These are phyloP conservation scores for Ganoderma resinaceum DNA, from an alignment of 1,284 basidiomycete genomes.

Conservation along the genomic window DNA sequence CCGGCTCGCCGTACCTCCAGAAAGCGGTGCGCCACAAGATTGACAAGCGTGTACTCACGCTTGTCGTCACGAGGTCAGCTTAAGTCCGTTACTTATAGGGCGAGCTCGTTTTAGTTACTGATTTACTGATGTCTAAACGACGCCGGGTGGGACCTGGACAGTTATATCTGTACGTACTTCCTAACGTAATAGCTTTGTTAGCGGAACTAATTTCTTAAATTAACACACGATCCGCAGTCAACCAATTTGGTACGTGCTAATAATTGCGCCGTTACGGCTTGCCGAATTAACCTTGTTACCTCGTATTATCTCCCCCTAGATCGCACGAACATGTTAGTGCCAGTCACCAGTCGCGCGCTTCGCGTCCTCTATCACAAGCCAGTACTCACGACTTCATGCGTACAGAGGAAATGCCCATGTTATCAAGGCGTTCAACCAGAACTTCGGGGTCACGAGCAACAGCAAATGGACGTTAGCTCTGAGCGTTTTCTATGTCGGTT, in stretches of 20 bases:
- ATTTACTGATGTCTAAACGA: background rate
- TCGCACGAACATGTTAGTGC: conserved; percentile 58
- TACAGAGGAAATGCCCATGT: conserved; percentile 61
- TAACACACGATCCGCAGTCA: conserved; percentile 45
- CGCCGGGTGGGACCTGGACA: conserved; percentile 29
- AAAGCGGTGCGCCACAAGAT: conserved; percentile 53
- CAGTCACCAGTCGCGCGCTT: background rate
- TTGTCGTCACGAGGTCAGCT: conserved; percentile 53
- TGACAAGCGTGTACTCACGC: conserved; percentile 52
- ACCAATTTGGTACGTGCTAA: conserved; percentile 54
- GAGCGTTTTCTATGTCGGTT: conserved; percentile 65
- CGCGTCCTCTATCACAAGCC: background rate
- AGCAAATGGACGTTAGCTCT: conserved; percentile 61
- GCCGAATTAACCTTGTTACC: background rate
- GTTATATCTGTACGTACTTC: conserved; percentile 54
- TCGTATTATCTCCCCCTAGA: conserved; percentile 39
- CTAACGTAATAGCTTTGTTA: background rate
- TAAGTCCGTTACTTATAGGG: conserved; percentile 15
- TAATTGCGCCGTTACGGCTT: background rate
- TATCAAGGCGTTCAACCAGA: conserved; percentile 56
- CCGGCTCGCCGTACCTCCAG: conserved; percentile 33
- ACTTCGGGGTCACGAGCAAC: conserved; percentile 58
- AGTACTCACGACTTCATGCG: background rate
- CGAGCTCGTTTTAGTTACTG: background rate
- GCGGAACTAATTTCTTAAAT: background rate